phyloP scores from a whole-genome alignment of 768 basidiomycete genomes.

The Mycena kentingensis region DNA sequence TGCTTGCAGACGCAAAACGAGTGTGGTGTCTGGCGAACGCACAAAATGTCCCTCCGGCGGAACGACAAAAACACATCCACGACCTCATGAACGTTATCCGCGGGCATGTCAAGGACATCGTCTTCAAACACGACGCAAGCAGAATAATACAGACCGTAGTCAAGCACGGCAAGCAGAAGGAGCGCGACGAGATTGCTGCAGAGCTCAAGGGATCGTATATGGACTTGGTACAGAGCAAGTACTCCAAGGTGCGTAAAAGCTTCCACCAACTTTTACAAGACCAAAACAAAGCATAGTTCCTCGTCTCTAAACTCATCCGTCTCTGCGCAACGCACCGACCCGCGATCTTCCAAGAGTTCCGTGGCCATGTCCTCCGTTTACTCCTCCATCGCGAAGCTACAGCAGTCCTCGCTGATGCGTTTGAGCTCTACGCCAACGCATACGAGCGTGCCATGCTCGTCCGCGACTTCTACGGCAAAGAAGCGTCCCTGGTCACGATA shows the following conservation, averaged over 20 bases:
- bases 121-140: constrained; percentile 91
- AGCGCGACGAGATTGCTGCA: constrained; percentile 77
- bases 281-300: constrained; percentile 71
- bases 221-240: constrained; percentile 81
- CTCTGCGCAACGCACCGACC: constrained; percentile 72
- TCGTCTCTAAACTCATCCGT: constrained; percentile 79
- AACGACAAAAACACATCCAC: constrained; percentile 74
- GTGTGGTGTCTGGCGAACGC: constrained; percentile 77
- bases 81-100: constrained; percentile 76
- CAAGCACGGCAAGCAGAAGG: constrained; percentile 74
- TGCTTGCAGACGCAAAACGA: constrained; percentile 72
- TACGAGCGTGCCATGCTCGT: constrained; percentile 81
- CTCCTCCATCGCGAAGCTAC: constrained; percentile 86
- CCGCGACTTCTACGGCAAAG: constrained; percentile 89
- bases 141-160: constrained; percentile 81
- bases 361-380: constrained; percentile 71
- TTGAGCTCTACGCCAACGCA: constrained; percentile 83
- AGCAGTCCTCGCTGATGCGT: constrained; percentile 82
- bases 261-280: too few species aligned
- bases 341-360: constrained; percentile 78
- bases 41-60: constrained; percentile 66
- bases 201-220: constrained; percentile 83
- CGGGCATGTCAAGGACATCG: constrained; percentile 82
- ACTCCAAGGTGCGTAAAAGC: constrained; percentile 74
- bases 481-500: constrained; percentile 69